Evolutionary conservation across 805 yeast species (phyloP).

Genomic region (Wickerhamia fluorescens): DNA sequence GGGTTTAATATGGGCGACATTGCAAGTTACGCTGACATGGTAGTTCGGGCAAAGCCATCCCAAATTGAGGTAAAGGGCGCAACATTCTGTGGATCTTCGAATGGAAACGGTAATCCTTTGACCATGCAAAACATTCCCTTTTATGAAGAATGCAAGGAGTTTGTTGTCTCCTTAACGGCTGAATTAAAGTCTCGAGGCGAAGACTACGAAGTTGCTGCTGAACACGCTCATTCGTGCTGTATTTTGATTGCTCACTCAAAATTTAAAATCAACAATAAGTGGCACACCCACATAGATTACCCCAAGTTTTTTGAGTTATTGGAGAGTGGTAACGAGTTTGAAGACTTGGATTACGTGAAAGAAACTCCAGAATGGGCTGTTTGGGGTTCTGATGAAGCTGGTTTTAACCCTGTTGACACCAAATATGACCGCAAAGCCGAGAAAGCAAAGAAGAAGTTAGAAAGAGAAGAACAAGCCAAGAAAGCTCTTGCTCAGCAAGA

Average conservation of each 20-base stretch:
- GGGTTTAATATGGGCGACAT: slow-evolving; percentile 85
- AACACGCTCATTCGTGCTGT: slow-evolving; percentile 94
- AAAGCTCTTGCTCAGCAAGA: slow-evolving; percentile 7
- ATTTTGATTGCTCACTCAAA: slow-evolving; percentile 71
- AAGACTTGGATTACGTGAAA: slow-evolving; percentile 71
- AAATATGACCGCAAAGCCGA: slow-evolving; percentile 60
- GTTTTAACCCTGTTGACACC: slow-evolving; percentile 83
- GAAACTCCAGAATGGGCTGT: slow-evolving; percentile 89
- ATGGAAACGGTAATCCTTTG: slow-evolving; percentile 76
- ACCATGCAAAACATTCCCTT: slow-evolving; percentile 96
- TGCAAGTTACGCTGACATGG: slow-evolving; percentile 80
- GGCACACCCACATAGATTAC: slow-evolving; percentile 90
- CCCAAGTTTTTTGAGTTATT: slow-evolving; percentile 65
- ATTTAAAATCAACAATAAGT: slow-evolving; percentile 61
- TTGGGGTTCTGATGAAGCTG: slow-evolving; percentile 80
- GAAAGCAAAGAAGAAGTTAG: slow-evolving; percentile 40
- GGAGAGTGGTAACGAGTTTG: slow-evolving; percentile 57
- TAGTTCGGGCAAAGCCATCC: slow-evolving; percentile 73
- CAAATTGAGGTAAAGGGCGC: slow-evolving; percentile 93
- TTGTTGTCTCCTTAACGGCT: slow-evolving; percentile 56
- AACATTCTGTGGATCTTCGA: slow-evolving; percentile 87
- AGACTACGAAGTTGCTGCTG: slow-evolving; percentile 81
- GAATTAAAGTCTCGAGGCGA: slow-evolving; percentile 63
- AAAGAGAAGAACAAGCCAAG: slow-evolving; percentile 25
- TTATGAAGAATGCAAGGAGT: slow-evolving; percentile 78